Evolutionary conservation across 331 rosid species (phyloP).

Genomic region (Arachis monticola): DNA sequence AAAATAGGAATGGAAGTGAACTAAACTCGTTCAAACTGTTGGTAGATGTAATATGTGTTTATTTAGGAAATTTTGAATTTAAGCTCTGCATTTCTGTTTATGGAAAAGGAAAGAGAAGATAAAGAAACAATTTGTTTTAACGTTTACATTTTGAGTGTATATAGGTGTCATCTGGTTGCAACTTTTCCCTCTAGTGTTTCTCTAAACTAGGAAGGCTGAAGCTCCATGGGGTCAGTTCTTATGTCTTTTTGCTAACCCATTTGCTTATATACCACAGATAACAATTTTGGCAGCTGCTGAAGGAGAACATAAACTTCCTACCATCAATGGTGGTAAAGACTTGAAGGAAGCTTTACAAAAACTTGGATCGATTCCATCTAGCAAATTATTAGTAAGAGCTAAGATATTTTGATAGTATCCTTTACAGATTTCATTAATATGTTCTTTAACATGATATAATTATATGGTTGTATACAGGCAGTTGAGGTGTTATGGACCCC

Average conservation of each 20-base stretch:
- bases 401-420: background rate
- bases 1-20: constrained; percentile 10
- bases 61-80: constrained; percentile 18
- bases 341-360: constrained; percentile 94
- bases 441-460: constrained; percentile 12
- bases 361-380: constrained; percentile 89
- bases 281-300: constrained; percentile 95
- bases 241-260: constrained; percentile 30
- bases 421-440: constrained; percentile 2
- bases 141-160: background rate
- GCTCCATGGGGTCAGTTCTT: constrained; percentile 2
- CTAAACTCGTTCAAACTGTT: background rate
- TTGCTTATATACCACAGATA: constrained; percentile 59
- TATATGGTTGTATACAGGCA: constrained; percentile 63
- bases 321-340: constrained; percentile 84
- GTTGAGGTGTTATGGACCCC: constrained; percentile 99
- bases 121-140: constrained; percentile 20
- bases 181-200: background rate
- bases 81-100: constrained; percentile 13
- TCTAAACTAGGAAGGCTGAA: constrained; percentile 12
- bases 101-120: constrained; percentile 19
- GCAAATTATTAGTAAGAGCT: constrained; percentile 73
- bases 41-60: constrained; percentile 10
- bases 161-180: constrained; percentile 17
- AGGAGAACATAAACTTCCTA: constrained; percentile 86